Evolutionary conservation across 2,329 filamentous ascomycete genomes (phyloP), one percentile per base, ranked within the genome.

Genomic region (Endoconidiophora laricicola): DNA sequence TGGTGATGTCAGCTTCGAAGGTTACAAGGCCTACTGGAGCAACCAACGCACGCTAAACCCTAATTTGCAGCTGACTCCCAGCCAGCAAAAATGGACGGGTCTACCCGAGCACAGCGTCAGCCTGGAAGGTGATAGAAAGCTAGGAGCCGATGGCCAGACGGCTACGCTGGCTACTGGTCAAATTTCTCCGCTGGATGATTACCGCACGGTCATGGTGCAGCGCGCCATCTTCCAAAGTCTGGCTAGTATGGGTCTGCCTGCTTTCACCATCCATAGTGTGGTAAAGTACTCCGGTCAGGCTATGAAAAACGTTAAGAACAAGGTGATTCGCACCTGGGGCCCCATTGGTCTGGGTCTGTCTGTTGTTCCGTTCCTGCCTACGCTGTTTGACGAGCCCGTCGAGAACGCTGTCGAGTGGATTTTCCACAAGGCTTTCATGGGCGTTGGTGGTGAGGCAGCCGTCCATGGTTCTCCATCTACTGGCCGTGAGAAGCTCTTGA

Each of bases 211-310:
- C 4, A 93, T 95, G 83, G 81, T 80, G 22, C 86, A 98, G 68
- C 72, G 91, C 55, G 88, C 79, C 1, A 73, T 95, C 20, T 98
- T 98, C 66, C 91, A 98, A 67, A 79, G 78, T 56, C 55, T 98
- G 44, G 91, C 91, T 0, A 86, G 79, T 59, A 98, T 98, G 91
- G 91, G 86, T 2, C 65, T 96, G 56, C 91, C 90, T 0, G 90
- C 88, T 0, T 86, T 95, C 55, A 94, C 87, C 0, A 94, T 96
- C 52, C 90, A 95, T 65, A 87, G 81, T 54, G 82, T 96, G 4
- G 91, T 98, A 47, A 77, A 79, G 54, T 95, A 98, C 61, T 88
- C 85, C 1, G 87, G 91, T 0, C 72, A 72, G 38, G 86, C 86
- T n/a, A 64, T 98, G 69, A 94, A 90, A 68, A 72, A 84, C 58